Evolutionary conservation across 192 early-diverging fungal species (phyloP).

Genomic region (Coemansia sp.): DNA sequence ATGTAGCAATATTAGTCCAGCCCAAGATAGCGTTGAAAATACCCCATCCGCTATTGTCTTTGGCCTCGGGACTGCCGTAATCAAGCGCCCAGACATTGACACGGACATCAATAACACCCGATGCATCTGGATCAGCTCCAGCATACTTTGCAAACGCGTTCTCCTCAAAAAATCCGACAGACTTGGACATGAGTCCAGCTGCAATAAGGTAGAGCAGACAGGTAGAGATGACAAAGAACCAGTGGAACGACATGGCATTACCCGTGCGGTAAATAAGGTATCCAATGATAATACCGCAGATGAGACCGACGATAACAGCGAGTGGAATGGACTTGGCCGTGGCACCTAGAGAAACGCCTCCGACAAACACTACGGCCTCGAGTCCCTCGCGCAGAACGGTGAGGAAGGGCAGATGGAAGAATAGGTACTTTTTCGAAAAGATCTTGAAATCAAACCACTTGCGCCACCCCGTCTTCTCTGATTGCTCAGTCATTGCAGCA

Average conservation of each 20-base stretch:
- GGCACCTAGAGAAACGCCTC: slow-evolving; percentile 74
- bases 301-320: slow-evolving; percentile 71
- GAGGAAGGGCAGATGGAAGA: slow-evolving; percentile 83
- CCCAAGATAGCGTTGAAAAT: slow-evolving; percentile 79
- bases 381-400: slow-evolving; percentile 87
- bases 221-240: slow-evolving; percentile 79
- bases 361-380: slow-evolving; percentile 89
- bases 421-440: slow-evolving; percentile 63
- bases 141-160: slow-evolving; percentile 69
- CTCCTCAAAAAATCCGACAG: slow-evolving; percentile 69
- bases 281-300: slow-evolving; percentile 71
- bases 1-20: slow-evolving; percentile 75
- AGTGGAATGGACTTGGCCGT: slow-evolving; percentile 75
- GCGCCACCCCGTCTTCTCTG: slow-evolving; percentile 39
- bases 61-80: slow-evolving; percentile 67
- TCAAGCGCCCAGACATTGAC: slow-evolving; percentile 62
- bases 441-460: slow-evolving; percentile 38
- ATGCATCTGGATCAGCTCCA: slow-evolving; percentile 67
- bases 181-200: slow-evolving; percentile 76
- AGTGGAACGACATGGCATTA: slow-evolving; percentile 67
- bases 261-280: slow-evolving; percentile 75
- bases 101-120: slow-evolving; percentile 61
- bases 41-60: slow-evolving; percentile 60
- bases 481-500: slow-evolving; percentile 51
- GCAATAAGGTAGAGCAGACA: slow-evolving; percentile 77